Base-by-base conservation (phyloP, 371 early-diverging fungal genomes). In the Apophysomyces variabilis region DNA sequence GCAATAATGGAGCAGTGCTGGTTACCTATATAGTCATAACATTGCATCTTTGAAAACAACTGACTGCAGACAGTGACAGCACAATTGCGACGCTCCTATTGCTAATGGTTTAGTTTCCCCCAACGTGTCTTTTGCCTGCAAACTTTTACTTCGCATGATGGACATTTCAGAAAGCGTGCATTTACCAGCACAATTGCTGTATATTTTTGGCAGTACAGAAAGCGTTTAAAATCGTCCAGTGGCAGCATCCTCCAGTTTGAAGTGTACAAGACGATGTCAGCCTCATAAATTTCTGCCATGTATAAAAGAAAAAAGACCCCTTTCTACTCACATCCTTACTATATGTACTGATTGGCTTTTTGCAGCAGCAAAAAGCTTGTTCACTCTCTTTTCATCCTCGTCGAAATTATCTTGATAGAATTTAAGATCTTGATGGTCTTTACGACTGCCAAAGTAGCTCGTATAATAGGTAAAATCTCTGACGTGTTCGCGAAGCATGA, bases 401-500 rank as follows among this genome's bases (percentile, higher is more conserved):
- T 84, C 81, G 58, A 90, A 74, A 26, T 83, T 78, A 47, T 86
- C 82, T 62, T 77, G 79, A 72, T 94, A 94, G 67, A 93, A 94
- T 50, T 74, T 82, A 62, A 85, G 81, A 18, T 72, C 70, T 43
- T 86, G 72, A 68, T 92, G 85, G 43, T 89, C 86, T 57, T 86
- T 85, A 66, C 92, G 87, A 66, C 89, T 87, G 32, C 94, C 94
- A 13, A 90, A 83, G 70, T 87, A 90, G 59, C 88, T 87, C 8
- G 94, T 94, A 68, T 93, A 94, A 69, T 90, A 92, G 0, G 93
- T 93, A 67, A 94, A 93, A 78, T 94, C 93, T 36, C 78, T 77
- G 38, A 86, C 76, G 69, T 79, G 86, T 57, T 83, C 82, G 57
- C 83, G 76, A 54, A 94, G 72, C 38, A 93, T 67, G 64, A 88